These are phyloP conservation scores for Amphicarpaea edgeworthii DNA, from an alignment of 306 rosid species.

Conservation along the genomic window DNA sequence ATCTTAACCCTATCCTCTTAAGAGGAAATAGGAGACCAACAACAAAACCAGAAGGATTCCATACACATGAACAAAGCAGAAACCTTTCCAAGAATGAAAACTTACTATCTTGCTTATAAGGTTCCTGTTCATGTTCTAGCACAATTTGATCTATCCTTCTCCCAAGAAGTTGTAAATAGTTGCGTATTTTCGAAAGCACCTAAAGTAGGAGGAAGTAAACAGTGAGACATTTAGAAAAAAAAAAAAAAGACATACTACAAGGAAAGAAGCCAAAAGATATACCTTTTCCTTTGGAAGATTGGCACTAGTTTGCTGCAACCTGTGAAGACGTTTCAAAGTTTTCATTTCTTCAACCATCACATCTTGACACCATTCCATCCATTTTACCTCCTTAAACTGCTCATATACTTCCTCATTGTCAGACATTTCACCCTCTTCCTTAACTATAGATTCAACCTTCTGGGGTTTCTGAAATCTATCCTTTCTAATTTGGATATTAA, in stretches of 20 bases:
- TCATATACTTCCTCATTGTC: constrained; percentile 95
- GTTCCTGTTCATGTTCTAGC: constrained; percentile 82
- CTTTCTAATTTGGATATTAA: constrained; percentile 61
- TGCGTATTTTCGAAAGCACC: constrained; percentile 94
- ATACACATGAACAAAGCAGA: constrained; percentile 14
- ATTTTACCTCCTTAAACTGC: constrained; percentile 97
- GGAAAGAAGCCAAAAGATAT: not conserved
- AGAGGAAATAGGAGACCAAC: constrained; percentile 14
- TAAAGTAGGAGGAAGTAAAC: constrained; percentile 43
- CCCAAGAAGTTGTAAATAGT: constrained; percentile 95
- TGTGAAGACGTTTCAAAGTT: constrained; percentile 85
- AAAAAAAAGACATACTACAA: constrained; percentile 5
- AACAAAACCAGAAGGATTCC: not conserved
- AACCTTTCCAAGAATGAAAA: constrained; percentile 37
- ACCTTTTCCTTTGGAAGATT: constrained; percentile 97
- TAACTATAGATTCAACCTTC: constrained; percentile 80
- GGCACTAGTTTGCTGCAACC: constrained; percentile 92
- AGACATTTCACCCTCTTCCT: constrained; percentile 99
- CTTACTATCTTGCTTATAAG: constrained; percentile 91
- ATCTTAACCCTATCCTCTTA: not conserved
- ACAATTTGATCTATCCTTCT: constrained; percentile 91
- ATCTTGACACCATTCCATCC: constrained; percentile 99
- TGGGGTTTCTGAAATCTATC: constrained; percentile 67
- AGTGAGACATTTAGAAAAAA: not conserved
- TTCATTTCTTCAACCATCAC: constrained; percentile 84